Conservation (phyloP, 2,329 filamentous ascomycete species). For the Pyricularia sp. region DNA sequence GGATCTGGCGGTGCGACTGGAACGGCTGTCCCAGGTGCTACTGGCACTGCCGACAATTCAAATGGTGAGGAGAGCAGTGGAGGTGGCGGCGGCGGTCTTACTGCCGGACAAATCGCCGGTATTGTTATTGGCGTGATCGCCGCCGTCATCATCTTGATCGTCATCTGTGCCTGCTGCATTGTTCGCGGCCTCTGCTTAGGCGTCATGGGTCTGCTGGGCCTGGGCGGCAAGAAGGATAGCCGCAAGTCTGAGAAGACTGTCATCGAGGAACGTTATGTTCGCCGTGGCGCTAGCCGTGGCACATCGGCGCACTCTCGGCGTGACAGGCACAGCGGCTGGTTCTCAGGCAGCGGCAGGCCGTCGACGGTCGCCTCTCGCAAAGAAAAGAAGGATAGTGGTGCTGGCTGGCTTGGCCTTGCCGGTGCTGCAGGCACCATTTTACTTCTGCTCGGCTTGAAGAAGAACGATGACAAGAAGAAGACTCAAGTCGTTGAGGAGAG, state of each 20-base stretch:
- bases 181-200: conserved; percentile 48
- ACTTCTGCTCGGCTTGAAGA: conserved; percentile 38
- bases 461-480: conserved; percentile 30
- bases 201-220: conserved; percentile 46
- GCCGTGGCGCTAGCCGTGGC: conserved; percentile 18
- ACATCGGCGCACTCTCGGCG: conserved; percentile 30
- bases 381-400: conserved; percentile 36
- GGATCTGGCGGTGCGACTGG: conserved; percentile 37
- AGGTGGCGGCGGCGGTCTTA: conserved; percentile 35
- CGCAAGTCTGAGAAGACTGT: conserved; percentile 31
- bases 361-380: conserved; percentile 27
- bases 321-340: conserved; percentile 44
- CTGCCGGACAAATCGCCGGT: conserved; percentile 63
- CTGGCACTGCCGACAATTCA: conserved; percentile 33
- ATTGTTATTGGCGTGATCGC: conserved; percentile 64
- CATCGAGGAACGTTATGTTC: conserved; percentile 44
- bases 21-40: conserved; percentile 27
- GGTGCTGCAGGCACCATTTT: conserved; percentile 37
- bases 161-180: conserved; percentile 65
- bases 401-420: conserved; percentile 39
- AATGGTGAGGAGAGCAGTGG: conserved; percentile 25
- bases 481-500: conserved; percentile 17
- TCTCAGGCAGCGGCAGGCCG: conserved; percentile 33
- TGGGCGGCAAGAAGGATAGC: conserved; percentile 37
- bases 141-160: conserved; percentile 51